These are phyloP conservation scores for Rickenella mellea DNA, from an alignment of 768 basidiomycete species.

Conservation along the genomic window DNA sequence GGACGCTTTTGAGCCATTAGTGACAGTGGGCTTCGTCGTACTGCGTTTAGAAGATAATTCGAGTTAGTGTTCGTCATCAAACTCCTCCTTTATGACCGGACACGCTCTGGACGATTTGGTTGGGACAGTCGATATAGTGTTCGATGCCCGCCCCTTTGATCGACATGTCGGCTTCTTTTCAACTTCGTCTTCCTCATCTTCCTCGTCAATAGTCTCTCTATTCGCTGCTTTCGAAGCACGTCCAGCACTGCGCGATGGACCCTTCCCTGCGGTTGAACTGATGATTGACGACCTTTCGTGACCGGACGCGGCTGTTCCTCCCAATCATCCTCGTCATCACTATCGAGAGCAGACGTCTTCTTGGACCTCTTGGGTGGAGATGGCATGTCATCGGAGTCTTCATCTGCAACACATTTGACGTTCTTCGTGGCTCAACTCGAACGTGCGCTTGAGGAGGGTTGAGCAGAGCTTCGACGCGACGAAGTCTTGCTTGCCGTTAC, in stretches of 20 bases:
- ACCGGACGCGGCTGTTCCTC: constrained; percentile 12
- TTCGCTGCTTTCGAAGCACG: no score
- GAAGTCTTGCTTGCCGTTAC: not conserved
- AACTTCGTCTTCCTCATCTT: not conserved
- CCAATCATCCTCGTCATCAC: constrained; percentile 23
- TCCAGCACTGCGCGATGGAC: not conserved
- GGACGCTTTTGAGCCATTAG: not conserved
- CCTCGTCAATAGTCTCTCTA: constrained; percentile 3
- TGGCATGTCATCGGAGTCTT: constrained; percentile 27
- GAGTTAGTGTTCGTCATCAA: constrained; percentile 3
- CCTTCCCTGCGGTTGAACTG: no score
- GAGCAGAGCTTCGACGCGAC: no score
- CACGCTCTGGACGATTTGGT: not conserved
- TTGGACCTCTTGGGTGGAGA: constrained; percentile 47
- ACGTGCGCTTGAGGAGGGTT: not conserved
- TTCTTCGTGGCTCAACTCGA: not conserved
- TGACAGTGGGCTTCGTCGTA: not conserved
- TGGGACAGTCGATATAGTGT: no score
- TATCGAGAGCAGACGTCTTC: constrained; percentile 28
- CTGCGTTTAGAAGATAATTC: no score
- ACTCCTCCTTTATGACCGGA: constrained; percentile 5
- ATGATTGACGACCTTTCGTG: constrained; percentile 9
- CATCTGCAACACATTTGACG: constrained; percentile 19
- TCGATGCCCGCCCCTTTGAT: not conserved
- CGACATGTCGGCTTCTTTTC: not conserved